A percentile compares a stretch with the other conserved stretches of the same genome.
phyloP scores from a whole-genome alignment of 441 rosid genomes.

The Pelargonium cotyledonis region DNA sequence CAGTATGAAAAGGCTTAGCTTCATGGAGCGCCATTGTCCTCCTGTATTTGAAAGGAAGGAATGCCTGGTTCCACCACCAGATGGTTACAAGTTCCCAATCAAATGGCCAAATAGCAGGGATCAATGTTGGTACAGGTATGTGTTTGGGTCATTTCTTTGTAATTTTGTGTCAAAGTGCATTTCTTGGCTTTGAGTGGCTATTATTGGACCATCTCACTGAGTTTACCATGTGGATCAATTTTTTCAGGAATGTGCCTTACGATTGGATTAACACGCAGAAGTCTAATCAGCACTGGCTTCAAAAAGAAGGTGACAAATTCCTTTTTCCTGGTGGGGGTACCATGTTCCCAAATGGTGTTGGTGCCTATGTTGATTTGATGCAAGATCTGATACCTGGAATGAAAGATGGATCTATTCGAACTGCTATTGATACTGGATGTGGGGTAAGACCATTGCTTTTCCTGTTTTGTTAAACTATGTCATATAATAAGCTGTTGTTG shows the following conservation, averaged over 20 bases:
- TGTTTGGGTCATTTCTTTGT: no score
- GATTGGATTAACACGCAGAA: conserved; percentile 94
- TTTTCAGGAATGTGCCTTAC: conserved; percentile 86
- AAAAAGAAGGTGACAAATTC: conserved; percentile 80
- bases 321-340: conserved; percentile 95
- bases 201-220: not conserved
- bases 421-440: conserved; percentile 95
- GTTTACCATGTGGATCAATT: not conserved
- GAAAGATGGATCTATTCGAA: conserved; percentile 82
- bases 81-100: conserved; percentile 84
- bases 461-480: not conserved
- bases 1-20: conserved; percentile 67
- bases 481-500: no score
- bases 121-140: not conserved
- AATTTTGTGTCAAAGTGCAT: no score
- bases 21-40: conserved; percentile 96
- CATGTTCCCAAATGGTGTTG: conserved; percentile 88
- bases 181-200: not conserved
- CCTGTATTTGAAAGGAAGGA: conserved; percentile 78
- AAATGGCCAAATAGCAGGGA: conserved; percentile 78
- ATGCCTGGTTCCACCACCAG: conserved; percentile 88
- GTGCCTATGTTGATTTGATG: conserved; percentile 92
- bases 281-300: conserved; percentile 89
- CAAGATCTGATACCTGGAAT: conserved; percentile 84
- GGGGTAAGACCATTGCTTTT: conserved; percentile 50